Evolutionary conservation across 371 early-diverging fungal genomes (phyloP).

Genomic region (Circinella umbellata): DNA sequence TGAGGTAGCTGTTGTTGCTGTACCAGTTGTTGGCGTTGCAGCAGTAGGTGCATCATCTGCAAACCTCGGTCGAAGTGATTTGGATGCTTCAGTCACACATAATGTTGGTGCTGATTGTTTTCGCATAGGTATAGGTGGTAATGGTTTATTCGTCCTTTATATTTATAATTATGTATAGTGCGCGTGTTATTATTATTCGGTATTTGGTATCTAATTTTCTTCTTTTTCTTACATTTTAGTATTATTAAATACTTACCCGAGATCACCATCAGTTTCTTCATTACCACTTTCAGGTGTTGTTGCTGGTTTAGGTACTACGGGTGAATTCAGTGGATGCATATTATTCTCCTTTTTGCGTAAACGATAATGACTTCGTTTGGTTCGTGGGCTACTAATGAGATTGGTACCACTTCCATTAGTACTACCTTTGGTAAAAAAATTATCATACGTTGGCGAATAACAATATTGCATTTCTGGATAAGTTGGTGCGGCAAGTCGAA

Average conservation of each 20-base stretch:
- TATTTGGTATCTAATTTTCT: neutral
- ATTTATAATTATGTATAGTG: neutral
- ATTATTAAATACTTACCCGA: slow-evolving; percentile 10
- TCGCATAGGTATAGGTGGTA: slow-evolving; percentile 23
- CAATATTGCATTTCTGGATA: slow-evolving; percentile 77
- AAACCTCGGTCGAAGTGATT: slow-evolving; percentile 21
- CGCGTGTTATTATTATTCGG: neutral
- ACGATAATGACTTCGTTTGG: slow-evolving; percentile 29
- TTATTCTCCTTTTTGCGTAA: slow-evolving; percentile 26
- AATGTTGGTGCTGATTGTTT: slow-evolving; percentile 32
- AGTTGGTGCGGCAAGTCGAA: slow-evolving; percentile 70
- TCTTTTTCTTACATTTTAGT: neutral
- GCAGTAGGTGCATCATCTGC: slow-evolving; percentile 13
- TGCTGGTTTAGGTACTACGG: slow-evolving; percentile 22
- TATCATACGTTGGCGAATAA: slow-evolving; percentile 65
- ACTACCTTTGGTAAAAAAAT: slow-evolving; percentile 20
- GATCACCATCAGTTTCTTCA: slow-evolving; percentile 14
- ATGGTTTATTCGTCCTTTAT: slow-evolving; percentile 15
- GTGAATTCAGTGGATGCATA: slow-evolving; percentile 29
- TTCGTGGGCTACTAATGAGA: slow-evolving; percentile 27
- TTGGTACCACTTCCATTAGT: slow-evolving; percentile 12
- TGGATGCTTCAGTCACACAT: slow-evolving; percentile 32
- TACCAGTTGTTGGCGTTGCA: neutral
- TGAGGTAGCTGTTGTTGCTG: slow-evolving; percentile 12
- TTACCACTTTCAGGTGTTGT: slow-evolving; percentile 15